phyloP scores from a whole-genome alignment of 2,329 filamentous ascomycete species.

The Aspergillus fumigatiaffinis region DNA sequence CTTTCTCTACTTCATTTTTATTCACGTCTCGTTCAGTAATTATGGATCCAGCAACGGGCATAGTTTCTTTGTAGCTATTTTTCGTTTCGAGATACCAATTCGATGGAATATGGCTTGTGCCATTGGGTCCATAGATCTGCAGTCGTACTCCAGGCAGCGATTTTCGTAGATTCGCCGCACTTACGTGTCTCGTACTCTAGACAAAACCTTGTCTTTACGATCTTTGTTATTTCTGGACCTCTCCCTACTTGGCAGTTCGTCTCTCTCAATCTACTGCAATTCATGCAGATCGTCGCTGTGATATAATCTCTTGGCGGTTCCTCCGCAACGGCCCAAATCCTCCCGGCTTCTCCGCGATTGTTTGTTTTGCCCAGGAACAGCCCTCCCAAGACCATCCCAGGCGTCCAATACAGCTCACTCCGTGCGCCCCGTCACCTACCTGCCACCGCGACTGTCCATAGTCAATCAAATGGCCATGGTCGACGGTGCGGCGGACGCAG shows the following conservation, averaged over 20 bases:
- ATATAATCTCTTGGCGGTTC: background rate
- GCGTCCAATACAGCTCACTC: background rate
- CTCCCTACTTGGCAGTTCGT: background rate
- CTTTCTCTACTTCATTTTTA: background rate
- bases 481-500: slow-evolving; percentile 23
- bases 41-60: slow-evolving; percentile 9
- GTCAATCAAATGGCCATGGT: slow-evolving; percentile 18
- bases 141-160: background rate
- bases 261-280: background rate
- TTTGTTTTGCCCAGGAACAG: slow-evolving; percentile 3
- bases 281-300: background rate
- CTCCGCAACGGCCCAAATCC: slow-evolving; percentile 2
- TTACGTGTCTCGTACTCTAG: background rate
- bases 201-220: background rate
- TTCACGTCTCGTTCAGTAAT: slow-evolving; percentile 5
- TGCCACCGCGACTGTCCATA: background rate
- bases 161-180: background rate
- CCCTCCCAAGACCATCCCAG: background rate
- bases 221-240: background rate
- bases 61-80: slow-evolving; percentile 14
- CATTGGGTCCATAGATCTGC: background rate
- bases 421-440: background rate
- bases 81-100: slow-evolving; percentile 21
- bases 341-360: slow-evolving; percentile 12
- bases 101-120: slow-evolving; percentile 7